A percentile compares a stretch with the other conserved stretches of the same genome.
These are phyloP conservation scores for Hymenochaete sp. DNA, from an alignment of 1,284 basidiomycete genomes.

Conservation along the genomic window DNA sequence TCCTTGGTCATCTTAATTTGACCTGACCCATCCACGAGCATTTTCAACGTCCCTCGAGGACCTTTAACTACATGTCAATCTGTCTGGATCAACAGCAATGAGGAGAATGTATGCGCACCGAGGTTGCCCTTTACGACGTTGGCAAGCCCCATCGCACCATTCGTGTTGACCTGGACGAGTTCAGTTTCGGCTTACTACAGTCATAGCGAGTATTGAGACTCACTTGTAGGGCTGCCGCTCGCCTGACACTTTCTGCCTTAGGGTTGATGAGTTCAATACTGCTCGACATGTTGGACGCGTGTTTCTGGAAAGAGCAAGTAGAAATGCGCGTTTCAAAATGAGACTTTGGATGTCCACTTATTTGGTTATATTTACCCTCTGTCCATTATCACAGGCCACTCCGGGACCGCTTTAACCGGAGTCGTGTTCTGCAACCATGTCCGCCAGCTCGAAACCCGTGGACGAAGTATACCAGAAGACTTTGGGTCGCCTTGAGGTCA, in stretches of 20 bases:
- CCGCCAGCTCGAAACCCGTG: background rate
- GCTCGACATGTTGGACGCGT: conserved; percentile 62
- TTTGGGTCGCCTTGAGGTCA: conserved; percentile 52
- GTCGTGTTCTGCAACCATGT: background rate
- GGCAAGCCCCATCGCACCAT: conserved; percentile 94
- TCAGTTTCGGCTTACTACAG: conserved; percentile 18
- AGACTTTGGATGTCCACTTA: background rate
- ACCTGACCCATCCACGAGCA: conserved; percentile 98
- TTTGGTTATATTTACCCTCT: background rate
- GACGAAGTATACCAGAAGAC: conserved; percentile 48
- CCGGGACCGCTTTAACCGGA: background rate
- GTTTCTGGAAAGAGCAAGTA: background rate
- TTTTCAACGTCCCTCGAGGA: conserved; percentile 93
- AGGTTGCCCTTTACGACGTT: conserved; percentile 97
- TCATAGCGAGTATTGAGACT: conserved; percentile 29
- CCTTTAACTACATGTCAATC: conserved; percentile 44
- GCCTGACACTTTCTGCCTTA: conserved; percentile 89
- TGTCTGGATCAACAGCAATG: conserved; percentile 6
- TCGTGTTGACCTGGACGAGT: conserved; percentile 65
- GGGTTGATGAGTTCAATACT: conserved; percentile 92
- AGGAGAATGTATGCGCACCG: conserved; percentile 41
- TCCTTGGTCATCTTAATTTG: conserved; percentile 99
- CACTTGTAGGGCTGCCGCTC: conserved; percentile 91
- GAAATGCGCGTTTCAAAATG: background rate
- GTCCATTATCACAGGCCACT: background rate